Base-by-base conservation (phyloP, 2,329 filamentous ascomycete genomes). In the Tolypocladium endophyticum region DNA sequence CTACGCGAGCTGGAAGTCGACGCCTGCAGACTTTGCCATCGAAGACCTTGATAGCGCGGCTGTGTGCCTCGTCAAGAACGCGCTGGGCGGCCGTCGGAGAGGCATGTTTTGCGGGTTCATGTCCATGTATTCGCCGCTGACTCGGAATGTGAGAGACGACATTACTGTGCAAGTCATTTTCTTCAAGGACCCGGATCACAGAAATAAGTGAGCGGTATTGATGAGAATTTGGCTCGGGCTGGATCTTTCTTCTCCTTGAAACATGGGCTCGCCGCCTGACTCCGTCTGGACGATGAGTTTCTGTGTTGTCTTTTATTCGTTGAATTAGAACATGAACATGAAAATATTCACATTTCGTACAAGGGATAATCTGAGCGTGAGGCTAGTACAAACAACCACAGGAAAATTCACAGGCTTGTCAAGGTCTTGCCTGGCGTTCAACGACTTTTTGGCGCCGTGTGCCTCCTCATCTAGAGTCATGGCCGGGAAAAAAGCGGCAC, bases 141-240 rank as follows among this genome's bases (percentile, higher is more conserved):
- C 87, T 45, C 79, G 90, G 62, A 68, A 70, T 55, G 69, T 74
- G 54, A 84, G 88, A 64, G 90, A 94, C 67, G 90, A 94, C 70
- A 79, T 93, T 59, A 94, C 90, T 0, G 87, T 94, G 20, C 88
- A 94, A 73, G 89, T 95, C 38, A 88, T 93, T 61, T 93, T 94
- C 62, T 74, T 74, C 57, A 68, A 65, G 39, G 60, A 65, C 3
- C 64, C 62, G 39, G 35, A 53, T n/a, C 18, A 30, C 9, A 53
- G 8, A 1, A 18, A 53, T 1, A n/a, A 35, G 50, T 53, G 50
- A 53, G 28, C 4, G 30, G 9, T 14, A 25, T 14, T 30, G 43
- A 16, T 47, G 14, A 23, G 23, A 5, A 20, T 18, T 39, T 6
- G 12, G 20, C 4, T 20, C 2, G 6, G 20, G 2, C 39, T 43